Evolutionary conservation across 305 asterid species (phyloP), one percentile per base, ranked within the genome.

Genomic region (Fraxinus xanthoxyloides): DNA sequence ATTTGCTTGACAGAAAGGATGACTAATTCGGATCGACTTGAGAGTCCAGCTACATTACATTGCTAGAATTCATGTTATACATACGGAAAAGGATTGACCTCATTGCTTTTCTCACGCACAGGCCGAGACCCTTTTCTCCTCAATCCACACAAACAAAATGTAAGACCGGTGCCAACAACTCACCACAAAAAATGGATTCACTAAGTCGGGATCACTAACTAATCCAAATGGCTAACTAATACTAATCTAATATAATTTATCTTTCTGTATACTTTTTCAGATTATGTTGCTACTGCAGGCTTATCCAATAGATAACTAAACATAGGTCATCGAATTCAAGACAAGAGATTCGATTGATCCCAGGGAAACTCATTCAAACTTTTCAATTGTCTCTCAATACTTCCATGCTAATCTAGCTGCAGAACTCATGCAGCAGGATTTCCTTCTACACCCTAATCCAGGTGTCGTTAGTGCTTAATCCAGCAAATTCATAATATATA

Each of bases 351-450:
- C 23, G 23, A 30, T 65, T 15, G 32, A 73, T 85, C 67, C 32
- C 70, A 48, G 67, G 72, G 81, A 75, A 85, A 81, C 84, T 79
- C 76, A 75, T 59, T 69, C 70, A 63, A 56, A 75, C 73, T 69
- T 75, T 61, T 65, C 59, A 15, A 81, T 10, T 73, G 82, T 84
- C 75, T 77, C 65, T 77, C 80, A 77, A 65, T 63, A 26, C 35
- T 72, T 69, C 80, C 76, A 76, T 67, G 34, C 75, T 65, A 43
- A 48, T 74, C 56, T 77, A 73, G 65, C 80, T 10, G 69, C 17
- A 78, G 32, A 63, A 46, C 56, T 19, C 40, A 17, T n/a, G 72
- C 35, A 32, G n/a, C 34, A 79, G 72, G 61, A 40, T 72, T 56
- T 80, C 65, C 79, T 35, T 75, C 73, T 7, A 43, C 76, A 75